Evolutionary conservation across 371 early-diverging fungal genomes (phyloP), one percentile per base, ranked within the genome.

Genomic region (Basidiobolus heterosporus): DNA sequence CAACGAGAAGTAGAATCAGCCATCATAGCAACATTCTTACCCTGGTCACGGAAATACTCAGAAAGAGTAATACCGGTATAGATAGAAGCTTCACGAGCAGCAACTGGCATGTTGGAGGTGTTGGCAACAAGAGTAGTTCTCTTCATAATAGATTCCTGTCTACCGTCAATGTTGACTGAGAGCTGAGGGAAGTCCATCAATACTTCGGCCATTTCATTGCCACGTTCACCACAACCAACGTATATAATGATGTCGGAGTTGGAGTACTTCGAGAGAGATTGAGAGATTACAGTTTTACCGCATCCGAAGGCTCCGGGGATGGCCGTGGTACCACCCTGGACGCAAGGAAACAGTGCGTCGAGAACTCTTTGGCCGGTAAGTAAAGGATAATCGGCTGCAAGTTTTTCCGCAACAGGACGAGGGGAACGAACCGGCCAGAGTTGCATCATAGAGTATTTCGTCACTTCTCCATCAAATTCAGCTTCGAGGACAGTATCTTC

Each of bases 41-140:
- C 99, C 69, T 96, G 97, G 69, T 99, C 99, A 74, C 99, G 88
- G 88, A 98, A 98, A 76, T 98, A 99, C 73, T 99, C 99, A 35
- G 98, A 91, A n/a, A 99, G 75, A 0, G 99, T 99, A 60, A 99
- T 99, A 45, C 99, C 99, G 38, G 99, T 99, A 77, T 99, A 99
- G 58, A 99, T 99, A 43, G 98, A 98, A 18, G 99, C 99, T 75
- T 99, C 99, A 73, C 99, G 91, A 52, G 99, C 99, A 60, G 99
- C 99, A 48, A 99, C 99, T 57, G 99, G 99, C 99, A 99, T 99
- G 81, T 99, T 99, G 61, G 99, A 98, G 13, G 99, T 99, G 73
- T 99, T 99, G 54, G 99, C 99, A 9, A 99, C 97, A 30, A 99
- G 75, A 15, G 98, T 94, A 14, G 99, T 99, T 65, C 99, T 86